A percentile compares a stretch with the other conserved stretches of the same genome.
These are phyloP conservation scores for Aspergillus bombycis DNA, from an alignment of 2,329 filamentous ascomycete genomes.

Conservation along the genomic window DNA sequence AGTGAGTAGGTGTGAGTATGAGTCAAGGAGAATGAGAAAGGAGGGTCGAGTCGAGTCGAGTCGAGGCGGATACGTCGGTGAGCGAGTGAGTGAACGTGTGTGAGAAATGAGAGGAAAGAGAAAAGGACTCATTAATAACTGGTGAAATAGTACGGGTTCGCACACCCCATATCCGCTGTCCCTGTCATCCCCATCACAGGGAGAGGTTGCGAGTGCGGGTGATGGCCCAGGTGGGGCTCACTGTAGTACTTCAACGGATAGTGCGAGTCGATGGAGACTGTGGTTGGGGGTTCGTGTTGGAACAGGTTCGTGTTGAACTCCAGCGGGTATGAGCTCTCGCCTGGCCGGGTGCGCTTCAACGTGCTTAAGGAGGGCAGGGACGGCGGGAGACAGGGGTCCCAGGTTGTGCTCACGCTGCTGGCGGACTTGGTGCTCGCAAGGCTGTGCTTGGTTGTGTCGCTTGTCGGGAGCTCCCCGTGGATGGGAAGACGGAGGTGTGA, in stretches of 20 bases:
- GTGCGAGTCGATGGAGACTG: conserved; percentile 13
- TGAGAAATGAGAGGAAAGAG: neutral
- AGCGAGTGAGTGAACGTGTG: neutral
- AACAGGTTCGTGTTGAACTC: conserved; percentile 12
- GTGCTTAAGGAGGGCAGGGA: conserved; percentile 16
- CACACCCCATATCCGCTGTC: conserved; percentile 20
- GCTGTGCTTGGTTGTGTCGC: conserved; percentile 5
- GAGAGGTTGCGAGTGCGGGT: conserved; percentile 13
- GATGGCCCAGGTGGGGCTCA: conserved; percentile 13
- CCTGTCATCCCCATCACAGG: conserved; percentile 21
- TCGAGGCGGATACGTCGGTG: neutral
- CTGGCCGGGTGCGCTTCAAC: conserved; percentile 9
- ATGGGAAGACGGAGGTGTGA: conserved; percentile 26
- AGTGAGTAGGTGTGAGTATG: neutral
- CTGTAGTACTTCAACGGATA: conserved; percentile 22
- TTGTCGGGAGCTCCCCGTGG: conserved; percentile 16
- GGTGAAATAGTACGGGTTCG: conserved; percentile 33
- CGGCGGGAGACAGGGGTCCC: conserved; percentile 14
- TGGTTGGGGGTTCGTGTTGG: conserved; percentile 12
- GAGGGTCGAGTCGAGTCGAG: neutral
- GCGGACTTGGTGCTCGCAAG: conserved; percentile 8
- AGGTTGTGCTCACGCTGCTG: conserved; percentile 10
- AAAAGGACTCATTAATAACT: conserved; percentile 22
- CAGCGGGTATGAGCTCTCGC: conserved; percentile 9
- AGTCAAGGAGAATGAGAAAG: neutral